Evolutionary conservation across 768 basidiomycete genomes (phyloP), one percentile per base, ranked within the genome.

Genomic region (Suillus variegatus): DNA sequence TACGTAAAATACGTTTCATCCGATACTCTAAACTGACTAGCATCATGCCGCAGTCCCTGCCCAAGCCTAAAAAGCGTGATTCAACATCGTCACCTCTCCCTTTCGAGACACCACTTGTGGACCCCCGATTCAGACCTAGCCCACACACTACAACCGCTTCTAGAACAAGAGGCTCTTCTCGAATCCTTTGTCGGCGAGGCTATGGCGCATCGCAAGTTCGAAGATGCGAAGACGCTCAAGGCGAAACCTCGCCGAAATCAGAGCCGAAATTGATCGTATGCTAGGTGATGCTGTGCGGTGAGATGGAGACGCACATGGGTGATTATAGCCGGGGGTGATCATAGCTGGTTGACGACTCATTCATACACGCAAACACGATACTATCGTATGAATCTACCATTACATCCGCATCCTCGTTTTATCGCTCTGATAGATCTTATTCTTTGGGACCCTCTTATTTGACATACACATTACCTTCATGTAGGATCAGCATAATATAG

Each of bases 161-260:
- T 98, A 18, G 95, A 98, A 77, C 97, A 99, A 76, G 97, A 99
- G 77, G 90, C 91, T 3, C 83, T 98, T 56, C 83, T 99, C 22
- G 93, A 96, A 76, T 84, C 88, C 2, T 98, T 95, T 72, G 87
- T 99, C 9, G 89, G 92, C 69, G 95, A 98, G 75, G 97, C 97
- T 6, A 91, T 89, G 76, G 85, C 88, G 2, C 90, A 91, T 69
- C 83, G 97, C 51, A 99, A 99, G 78, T 98, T 99, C 68, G 97
- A 99, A 76, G 97, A 99, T 73, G 92, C 91, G 16, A 91, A 91
- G 76, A 91, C 91, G 4, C 80, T 99, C 67, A 89, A 92, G 73
- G 75, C 79, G 40, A 96, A n/a, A 91, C 75, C 76, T 98, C 60
- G 82, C 80, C 55, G 97, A 99, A 79, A 93, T 99, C 64, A 82